Evolutionary conservation across 441 rosid species (phyloP), one percentile per base, ranked within the genome.

Genomic region (Lepidium campestre): DNA sequence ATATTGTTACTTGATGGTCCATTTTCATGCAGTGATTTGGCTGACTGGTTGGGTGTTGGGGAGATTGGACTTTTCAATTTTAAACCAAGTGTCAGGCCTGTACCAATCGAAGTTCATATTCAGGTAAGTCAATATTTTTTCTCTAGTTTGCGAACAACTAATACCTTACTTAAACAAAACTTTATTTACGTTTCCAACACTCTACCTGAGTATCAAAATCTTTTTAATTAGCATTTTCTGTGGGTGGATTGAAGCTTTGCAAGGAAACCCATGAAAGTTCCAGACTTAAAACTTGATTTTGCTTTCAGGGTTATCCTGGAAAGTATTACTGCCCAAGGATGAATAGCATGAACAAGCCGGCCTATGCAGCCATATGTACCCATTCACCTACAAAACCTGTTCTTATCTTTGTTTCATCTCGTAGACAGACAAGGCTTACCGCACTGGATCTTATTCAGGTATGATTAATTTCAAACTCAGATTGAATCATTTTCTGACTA

Each of bases 41-140:
- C 95, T 75, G 99, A 92, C 78, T 95, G 99, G 99, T 74, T 95
- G 85, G 99, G 98, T 70, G 97, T 95, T 75, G 90, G 83, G 54
- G 99, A 95, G 73, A 75, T 79, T 6, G 98, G 99, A 73, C 90
- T 95, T 60, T 95, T 92, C 90, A 95, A 95, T 79, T 95, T 95
- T 74, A 95, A 95, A 83, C 98, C 98, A 67, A 95, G 99, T 78
- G 99, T 95, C 76, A 86, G 99, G 80, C 99, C 99, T 65, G 99
- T 92, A 55, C 99, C 99, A 25, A 93, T 95, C 71, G 97, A 92
- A 87, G 98, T 95, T 70, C 99, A 95, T 77, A 92, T 95, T 77
- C 99, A 95, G 96, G 99, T 75, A 83, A 90, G 87, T 77, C 58
- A 57, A 50, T 77, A 34, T 54, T 2, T 31, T 55, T 47, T 47